Evolutionary conservation across 129 eudicot genomes (phyloP).

Genomic region (Ambrosia artemisiifolia): DNA sequence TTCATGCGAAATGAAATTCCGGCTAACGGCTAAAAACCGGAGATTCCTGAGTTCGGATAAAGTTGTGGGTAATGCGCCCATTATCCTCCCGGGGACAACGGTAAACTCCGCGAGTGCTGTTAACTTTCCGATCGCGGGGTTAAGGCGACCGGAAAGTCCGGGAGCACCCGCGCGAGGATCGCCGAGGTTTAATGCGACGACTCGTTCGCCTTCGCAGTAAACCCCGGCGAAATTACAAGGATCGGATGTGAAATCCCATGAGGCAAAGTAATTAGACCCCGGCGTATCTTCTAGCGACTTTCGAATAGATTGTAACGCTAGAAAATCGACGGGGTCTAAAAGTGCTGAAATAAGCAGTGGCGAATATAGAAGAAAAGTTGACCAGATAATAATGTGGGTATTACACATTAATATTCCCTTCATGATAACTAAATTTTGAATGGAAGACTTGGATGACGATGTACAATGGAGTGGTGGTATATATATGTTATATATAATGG

Average conservation of each 20-base stretch:
- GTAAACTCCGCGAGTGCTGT: constrained; percentile 54
- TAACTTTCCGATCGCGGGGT: constrained; percentile 66
- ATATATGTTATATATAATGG: neutral
- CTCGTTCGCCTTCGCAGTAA: constrained; percentile 55
- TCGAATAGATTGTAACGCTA: constrained; percentile 62
- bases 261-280: constrained; percentile 61
- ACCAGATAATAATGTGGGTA: neutral
- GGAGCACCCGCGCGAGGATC: constrained; percentile 88
- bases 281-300: constrained; percentile 65
- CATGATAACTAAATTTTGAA: neutral
- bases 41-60: constrained; percentile 50
- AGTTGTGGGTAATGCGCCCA: constrained; percentile 52
- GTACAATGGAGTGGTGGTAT: neutral
- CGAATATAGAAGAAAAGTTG: neutral
- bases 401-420: neutral
- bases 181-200: constrained; percentile 73
- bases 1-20: constrained; percentile 61
- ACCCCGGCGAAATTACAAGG: constrained; percentile 86
- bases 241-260: constrained; percentile 92
- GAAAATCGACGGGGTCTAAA: constrained; percentile 71
- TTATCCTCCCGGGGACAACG: constrained; percentile 70
- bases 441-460: neutral
- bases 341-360: constrained; percentile 13
- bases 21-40: constrained; percentile 59
- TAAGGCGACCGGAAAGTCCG: constrained; percentile 61